These are phyloP conservation scores for Teratosphaeria viscida DNA, from an alignment of 2,329 filamentous ascomycete species.

Conservation along the genomic window DNA sequence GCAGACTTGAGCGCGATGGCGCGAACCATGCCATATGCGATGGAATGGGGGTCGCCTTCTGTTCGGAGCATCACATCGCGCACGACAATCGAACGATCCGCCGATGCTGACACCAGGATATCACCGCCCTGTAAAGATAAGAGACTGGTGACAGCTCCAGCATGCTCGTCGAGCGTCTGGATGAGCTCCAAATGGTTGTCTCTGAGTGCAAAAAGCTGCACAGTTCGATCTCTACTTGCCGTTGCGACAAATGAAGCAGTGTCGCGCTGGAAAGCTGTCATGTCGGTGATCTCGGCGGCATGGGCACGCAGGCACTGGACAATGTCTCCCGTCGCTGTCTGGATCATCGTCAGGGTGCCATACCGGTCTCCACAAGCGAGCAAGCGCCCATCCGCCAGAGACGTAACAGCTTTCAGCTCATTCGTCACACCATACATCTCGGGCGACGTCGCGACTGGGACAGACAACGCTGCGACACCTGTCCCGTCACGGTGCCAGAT, in stretches of 20 bases:
- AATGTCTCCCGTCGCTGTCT: constrained; percentile 51
- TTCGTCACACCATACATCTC: constrained; percentile 41
- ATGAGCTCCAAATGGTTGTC: constrained; percentile 49
- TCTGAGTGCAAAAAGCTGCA: constrained; percentile 71
- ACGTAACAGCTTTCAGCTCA: constrained; percentile 47
- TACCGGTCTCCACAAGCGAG: constrained; percentile 79
- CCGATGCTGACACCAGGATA: constrained; percentile 67
- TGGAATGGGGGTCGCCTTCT: constrained; percentile 43
- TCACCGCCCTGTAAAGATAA: constrained; percentile 62
- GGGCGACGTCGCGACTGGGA: constrained; percentile 56
- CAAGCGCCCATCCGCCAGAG: constrained; percentile 51
- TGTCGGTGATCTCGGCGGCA: constrained; percentile 70
- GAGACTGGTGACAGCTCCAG: constrained; percentile 70
- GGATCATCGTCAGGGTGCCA: constrained; percentile 57
- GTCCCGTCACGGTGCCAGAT: constrained; percentile 73
- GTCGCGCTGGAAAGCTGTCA: constrained; percentile 58
- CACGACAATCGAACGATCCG: constrained; percentile 78
- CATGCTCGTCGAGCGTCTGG: constrained; percentile 87
- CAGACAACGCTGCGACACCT: constrained; percentile 51
- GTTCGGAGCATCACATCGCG: constrained; percentile 67
- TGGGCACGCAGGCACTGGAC: constrained; percentile 74
- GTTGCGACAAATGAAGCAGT: constrained; percentile 62
- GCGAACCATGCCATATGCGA: constrained; percentile 67
- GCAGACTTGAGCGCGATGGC: constrained; percentile 78
- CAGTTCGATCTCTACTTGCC: constrained; percentile 79